Base-by-base conservation (phyloP, 2,329 filamentous ascomycete species). In the Sporothrix dimorphospora region DNA sequence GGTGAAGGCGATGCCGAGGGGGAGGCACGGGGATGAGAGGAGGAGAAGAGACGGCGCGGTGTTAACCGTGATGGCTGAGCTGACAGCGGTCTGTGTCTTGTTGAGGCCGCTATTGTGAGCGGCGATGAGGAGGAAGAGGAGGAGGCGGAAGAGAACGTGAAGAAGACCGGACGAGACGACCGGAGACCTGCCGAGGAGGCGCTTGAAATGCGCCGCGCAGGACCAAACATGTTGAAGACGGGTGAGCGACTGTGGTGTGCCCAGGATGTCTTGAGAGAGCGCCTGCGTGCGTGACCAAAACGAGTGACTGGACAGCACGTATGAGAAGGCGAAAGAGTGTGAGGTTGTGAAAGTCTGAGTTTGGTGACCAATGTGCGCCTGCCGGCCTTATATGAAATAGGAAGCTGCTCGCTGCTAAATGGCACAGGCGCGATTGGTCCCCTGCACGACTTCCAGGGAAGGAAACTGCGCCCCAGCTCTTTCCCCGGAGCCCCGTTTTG, bases 401-500 rank as follows among this genome's bases (percentile, higher is more conserved):
- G 63, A 49, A 49, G 51, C 30, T 30, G 40, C 61, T 65, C n/a
- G n/a, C n/a, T n/a, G n/a, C n/a, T n/a, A n/a, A 30, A 30, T 65
- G 40, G 38, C 40, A 27, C 34, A 42, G 38, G 38, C 14, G 61
- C 61, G 40, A 66, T 49, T 66, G 61, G 61, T n/a, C 61, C 40
- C 16, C 55, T 40, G 4, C 19, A 7, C 40, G 11, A 8, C 27
- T 66, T 65, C 59, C 59, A 65, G 45, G 59, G 34, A 61, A 42
- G 57, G 57, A 61, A 61, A 19, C 55, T n/a, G 55, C 55, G 38
- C 19, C 6, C 12, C 14, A 30, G 19, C n/a, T 14, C 40, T 24
- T 67, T 42, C 42, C 24, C 65, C 65, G 27, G 65, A 21, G 30
- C 65, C 8, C 61, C 40, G 61, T 42, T 66, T 65, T 47, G 30